phyloP scores from a whole-genome alignment of 371 early-diverging fungal genomes.

The Mortierella sp. region DNA sequence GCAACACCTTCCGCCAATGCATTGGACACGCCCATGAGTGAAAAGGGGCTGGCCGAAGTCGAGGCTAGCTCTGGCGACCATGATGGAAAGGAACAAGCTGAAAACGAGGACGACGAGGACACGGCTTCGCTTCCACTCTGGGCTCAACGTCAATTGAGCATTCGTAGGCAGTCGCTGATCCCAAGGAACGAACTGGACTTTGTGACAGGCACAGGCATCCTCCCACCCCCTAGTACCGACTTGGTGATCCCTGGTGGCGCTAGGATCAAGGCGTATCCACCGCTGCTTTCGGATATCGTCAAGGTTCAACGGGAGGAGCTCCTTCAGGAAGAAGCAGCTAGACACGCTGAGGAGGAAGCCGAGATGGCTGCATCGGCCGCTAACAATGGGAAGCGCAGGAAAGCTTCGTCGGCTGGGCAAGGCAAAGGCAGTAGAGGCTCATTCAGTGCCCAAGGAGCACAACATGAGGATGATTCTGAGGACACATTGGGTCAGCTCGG shows the following conservation, averaged over 20 bases:
- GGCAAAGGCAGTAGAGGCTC: conserved; percentile 16
- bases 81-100: not conserved
- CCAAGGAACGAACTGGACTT: conserved; percentile 18
- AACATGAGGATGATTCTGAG: conserved; percentile 1
- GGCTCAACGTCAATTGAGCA: conserved; percentile 8
- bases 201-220: conserved; percentile 14
- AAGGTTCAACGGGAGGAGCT: conserved; percentile 12
- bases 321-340: no score
- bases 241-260: conserved; percentile 12
- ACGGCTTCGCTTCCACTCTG: not conserved
- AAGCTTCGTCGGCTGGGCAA: not conserved
- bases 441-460: conserved; percentile 1
- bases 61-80: not conserved
- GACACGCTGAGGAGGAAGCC: not conserved
- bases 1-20: no score
- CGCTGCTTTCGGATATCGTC: conserved; percentile 17
- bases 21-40: not conserved
- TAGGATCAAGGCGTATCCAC: conserved; percentile 10
- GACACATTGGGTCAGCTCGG: no score
- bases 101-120: conserved; percentile 1
- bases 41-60: not conserved
- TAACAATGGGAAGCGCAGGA: conserved; percentile 6
- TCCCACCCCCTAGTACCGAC: conserved; percentile 11
- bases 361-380: not conserved
- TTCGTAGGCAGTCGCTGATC: conserved; percentile 16